phyloP scores from a whole-genome alignment of 2,329 filamentous ascomycete genomes.

The Colletotrichum endophyticum region DNA sequence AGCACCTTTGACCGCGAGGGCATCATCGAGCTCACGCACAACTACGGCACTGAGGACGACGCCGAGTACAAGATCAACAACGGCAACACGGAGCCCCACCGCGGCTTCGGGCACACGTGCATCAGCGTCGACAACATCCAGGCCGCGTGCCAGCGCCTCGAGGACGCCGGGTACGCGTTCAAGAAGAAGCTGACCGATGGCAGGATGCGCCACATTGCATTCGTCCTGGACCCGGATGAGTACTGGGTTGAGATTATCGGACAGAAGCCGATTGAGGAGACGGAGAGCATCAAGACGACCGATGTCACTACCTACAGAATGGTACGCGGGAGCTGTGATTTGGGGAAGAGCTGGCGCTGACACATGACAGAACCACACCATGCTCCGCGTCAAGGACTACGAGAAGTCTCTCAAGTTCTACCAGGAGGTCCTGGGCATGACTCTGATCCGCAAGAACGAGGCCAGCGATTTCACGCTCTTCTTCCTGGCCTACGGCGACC shows the following conservation, averaged over 20 bases:
- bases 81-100: conserved; percentile 88
- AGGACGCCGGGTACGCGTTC: conserved; percentile 90
- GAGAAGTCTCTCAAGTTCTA: conserved; percentile 80
- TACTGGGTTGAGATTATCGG: conserved; percentile 88
- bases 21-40: conserved; percentile 83
- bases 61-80: conserved; percentile 81
- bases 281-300: conserved; percentile 73
- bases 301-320: conserved; percentile 78
- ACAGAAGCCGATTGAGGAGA: conserved; percentile 73
- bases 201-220: conserved; percentile 86
- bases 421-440: conserved; percentile 89
- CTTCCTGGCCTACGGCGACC: conserved; percentile 79
- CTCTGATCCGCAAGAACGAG: conserved; percentile 75
- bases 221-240: conserved; percentile 85
- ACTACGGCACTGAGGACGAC: conserved; percentile 90
- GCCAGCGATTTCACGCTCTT: conserved; percentile 85
- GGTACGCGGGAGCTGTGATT: conserved; percentile 38
- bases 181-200: conserved; percentile 95
- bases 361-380: conserved; percentile 75
- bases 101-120: conserved; percentile 85
- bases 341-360: neutral
- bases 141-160: conserved; percentile 86
- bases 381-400: conserved; percentile 90
- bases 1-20: conserved; percentile 83
- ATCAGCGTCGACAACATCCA: conserved; percentile 85